Evolutionary conservation across 768 basidiomycete genomes (phyloP), one percentile per base, ranked within the genome.

Genomic region (Agrocybe praecox): DNA sequence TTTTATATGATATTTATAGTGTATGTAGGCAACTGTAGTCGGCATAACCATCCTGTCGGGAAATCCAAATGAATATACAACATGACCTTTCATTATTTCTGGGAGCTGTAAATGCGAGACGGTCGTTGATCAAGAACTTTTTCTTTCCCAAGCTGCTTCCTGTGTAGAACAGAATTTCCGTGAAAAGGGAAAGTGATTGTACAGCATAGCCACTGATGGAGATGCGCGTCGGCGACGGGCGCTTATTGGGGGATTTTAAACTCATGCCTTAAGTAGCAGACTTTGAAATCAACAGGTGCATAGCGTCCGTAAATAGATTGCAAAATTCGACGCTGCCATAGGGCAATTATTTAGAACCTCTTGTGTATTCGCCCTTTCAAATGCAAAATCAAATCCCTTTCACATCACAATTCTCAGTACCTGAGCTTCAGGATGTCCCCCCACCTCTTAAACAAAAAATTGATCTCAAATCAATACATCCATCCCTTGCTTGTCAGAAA

Each of bases 141-240:
- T 74, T 9, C 52, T 74, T 17, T 15, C 7, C 33, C 23, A 54
- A 10, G 62, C 56, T 0, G 45, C 58, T n/a, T n/a, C n/a, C n/a
- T n/a, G n/a, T n/a, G n/a, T n/a, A n/a, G n/a, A n/a, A n/a, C n/a
- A n/a, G n/a, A n/a, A n/a, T n/a, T n/a, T n/a, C n/a, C n/a, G n/a
- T 50, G 2, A 29, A 11, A 42, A 23, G 48, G 52, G 18, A 46
- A 59, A 36, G 58, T 50, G 26, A 29, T 29, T 55, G 10, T 46
- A 55, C 24, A 51, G 21, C 2, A 51, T 72, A 22, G 64, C 66
- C 0, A 63, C 70, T 1, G 70, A 71, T 53, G 70, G 68, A 1
- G 68, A 72, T 46, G 46, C 63, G 5, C 19, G 66, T 12, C 57
- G 64, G 2, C 64, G 69, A 7, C 42, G 42, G 1, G 65, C 69